A percentile compares a stretch with the other conserved stretches of the same genome.
phyloP scores from a whole-genome alignment of 495 filamentous ascomycete genomes.

The Penicillium maclennaniae region DNA sequence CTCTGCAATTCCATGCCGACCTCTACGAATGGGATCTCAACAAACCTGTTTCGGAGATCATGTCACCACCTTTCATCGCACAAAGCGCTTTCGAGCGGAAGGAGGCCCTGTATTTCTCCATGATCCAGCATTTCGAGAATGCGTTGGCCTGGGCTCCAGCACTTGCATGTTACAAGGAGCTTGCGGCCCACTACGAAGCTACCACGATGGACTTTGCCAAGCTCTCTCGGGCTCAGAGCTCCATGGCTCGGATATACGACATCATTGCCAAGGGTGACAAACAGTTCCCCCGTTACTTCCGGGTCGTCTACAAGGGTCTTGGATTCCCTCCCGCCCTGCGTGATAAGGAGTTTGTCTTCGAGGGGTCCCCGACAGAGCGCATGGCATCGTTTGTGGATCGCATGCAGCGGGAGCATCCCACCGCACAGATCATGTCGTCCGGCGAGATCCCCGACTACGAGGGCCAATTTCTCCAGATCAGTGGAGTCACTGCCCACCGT shows the following conservation, averaged over 20 bases:
- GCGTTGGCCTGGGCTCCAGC: slow-evolving; percentile 90
- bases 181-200: slow-evolving; percentile 81
- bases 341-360: slow-evolving; percentile 92
- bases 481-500: slow-evolving; percentile 71
- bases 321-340: slow-evolving; percentile 78
- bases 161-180: slow-evolving; percentile 84
- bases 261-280: slow-evolving; percentile 75
- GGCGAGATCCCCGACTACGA: slow-evolving; percentile 77
- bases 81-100: slow-evolving; percentile 92
- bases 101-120: slow-evolving; percentile 85
- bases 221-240: slow-evolving; percentile 79
- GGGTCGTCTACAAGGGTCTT: slow-evolving; percentile 84
- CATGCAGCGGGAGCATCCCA: slow-evolving; percentile 86
- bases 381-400: slow-evolving; percentile 82
- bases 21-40: slow-evolving; percentile 87
- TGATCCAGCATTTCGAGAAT: slow-evolving; percentile 92
- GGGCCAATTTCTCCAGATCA: slow-evolving; percentile 89
- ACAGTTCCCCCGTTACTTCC: slow-evolving; percentile 81
- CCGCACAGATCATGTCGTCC: slow-evolving; percentile 73
- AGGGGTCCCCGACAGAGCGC: slow-evolving; percentile 72
- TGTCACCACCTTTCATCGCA: slow-evolving; percentile 71
- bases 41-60: slow-evolving; percentile 60
- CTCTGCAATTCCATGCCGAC: slow-evolving; percentile 86
- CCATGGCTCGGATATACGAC: slow-evolving; percentile 93
- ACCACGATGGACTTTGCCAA: slow-evolving; percentile 90